Evolutionary conservation across 83 land plant genomes (phyloP), one percentile per base, ranked within the genome.

Genomic region (Isoetes engelmannii): DNA sequence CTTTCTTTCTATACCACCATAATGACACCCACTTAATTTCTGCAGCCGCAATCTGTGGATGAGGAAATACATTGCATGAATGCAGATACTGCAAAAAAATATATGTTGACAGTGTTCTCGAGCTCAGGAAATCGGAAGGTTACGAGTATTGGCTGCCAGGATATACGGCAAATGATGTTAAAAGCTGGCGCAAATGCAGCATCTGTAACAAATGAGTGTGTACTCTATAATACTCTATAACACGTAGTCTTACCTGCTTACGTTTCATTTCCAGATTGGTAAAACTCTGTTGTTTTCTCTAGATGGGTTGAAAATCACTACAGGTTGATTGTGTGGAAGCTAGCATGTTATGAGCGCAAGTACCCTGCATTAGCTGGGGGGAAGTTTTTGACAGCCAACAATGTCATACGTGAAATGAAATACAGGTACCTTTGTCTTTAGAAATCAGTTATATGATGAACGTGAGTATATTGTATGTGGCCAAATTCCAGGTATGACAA

Each of bases 221-320:
- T 28, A 6, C n/a, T n/a, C n/a, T n/a, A n/a, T n/a, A n/a, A n/a
- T n/a, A n/a, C n/a, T n/a, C 12, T n/a, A n/a, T n/a, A n/a, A n/a
- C n/a, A n/a, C n/a, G n/a, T n/a, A n/a, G n/a, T n/a, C n/a, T n/a
- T n/a, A 59, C 18, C 20, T 19, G 7, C 7, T 59, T 13, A 59
- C 19, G 66, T 50, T 9, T 51, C 65, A 9, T 9, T 49, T 7
- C 12, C n/a, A 15, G 28, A 6, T 7, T 63, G n/a, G 7, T 63
- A 49, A 49, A 49, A n/a, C n/a, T n/a, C n/a, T n/a, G n/a, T n/a
- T n/a, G n/a, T 8, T 57, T 42, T 37, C 7, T 47, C 8, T 59
- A 90, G 96, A 69, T 92, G 97, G 97, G 84, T 88, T 37, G 75
- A 75, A 41, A 92, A 92, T 75, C 97, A 92, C 62, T 92, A 86